phyloP scores from a whole-genome alignment of 208 protist species.

The Vickermania ingenoplastis region DNA sequence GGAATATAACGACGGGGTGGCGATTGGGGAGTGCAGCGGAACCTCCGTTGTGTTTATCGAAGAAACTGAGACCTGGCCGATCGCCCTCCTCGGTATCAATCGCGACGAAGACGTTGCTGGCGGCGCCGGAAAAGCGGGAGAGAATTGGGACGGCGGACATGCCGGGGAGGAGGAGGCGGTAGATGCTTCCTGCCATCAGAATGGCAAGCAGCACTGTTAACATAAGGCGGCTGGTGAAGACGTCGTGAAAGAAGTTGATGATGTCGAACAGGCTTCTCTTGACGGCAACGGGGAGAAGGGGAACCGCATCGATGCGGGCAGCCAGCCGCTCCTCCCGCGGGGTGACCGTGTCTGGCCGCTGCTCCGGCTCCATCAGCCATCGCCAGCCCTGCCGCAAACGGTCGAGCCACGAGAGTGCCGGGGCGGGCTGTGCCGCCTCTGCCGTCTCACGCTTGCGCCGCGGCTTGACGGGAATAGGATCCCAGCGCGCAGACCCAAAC shows the following conservation, averaged over 20 bases:
- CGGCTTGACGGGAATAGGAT: background rate
- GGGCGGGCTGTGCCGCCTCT: too few species aligned
- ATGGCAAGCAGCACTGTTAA: background rate
- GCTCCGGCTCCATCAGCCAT: background rate
- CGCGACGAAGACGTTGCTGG: slow-evolving; percentile 15
- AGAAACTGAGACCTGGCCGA: slow-evolving; percentile 57
- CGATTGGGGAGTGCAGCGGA: slow-evolving; percentile 25
- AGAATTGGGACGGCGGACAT: slow-evolving; percentile 17
- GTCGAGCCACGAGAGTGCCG: background rate
- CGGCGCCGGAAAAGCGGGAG: slow-evolving; percentile 1
- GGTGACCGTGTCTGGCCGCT: background rate
- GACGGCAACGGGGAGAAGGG: slow-evolving; percentile 1
- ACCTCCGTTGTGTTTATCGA: slow-evolving; percentile 34
- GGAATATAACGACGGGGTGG: slow-evolving; percentile 75
- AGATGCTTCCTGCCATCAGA: background rate
- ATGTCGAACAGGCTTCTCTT: background rate
- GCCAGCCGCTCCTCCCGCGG: background rate
- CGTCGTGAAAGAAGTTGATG: background rate
- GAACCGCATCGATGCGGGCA: background rate
- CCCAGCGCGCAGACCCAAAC: background rate
- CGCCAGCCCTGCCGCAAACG: background rate
- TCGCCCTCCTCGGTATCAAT: slow-evolving; percentile 38
- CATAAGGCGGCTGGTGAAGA: background rate
- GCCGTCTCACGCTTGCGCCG: background rate
- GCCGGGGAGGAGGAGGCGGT: slow-evolving; percentile 13